These are phyloP conservation scores for Roridomyces roridus DNA, from an alignment of 768 basidiomycete genomes.

Conservation along the genomic window DNA sequence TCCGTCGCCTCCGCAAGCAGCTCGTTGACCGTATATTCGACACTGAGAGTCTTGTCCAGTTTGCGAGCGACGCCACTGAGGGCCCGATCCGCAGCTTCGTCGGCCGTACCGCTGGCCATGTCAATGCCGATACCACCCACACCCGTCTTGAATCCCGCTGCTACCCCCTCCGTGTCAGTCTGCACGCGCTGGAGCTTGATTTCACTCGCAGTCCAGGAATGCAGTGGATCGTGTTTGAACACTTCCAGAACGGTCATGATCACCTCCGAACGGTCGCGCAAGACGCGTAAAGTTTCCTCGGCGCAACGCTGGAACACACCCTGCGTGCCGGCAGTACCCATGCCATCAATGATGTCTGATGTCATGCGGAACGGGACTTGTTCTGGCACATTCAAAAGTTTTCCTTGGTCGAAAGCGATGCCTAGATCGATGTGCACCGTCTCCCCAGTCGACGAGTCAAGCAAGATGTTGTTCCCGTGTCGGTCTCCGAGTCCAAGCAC, in stretches of 20 bases:
- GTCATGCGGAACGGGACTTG: conserved; percentile 95
- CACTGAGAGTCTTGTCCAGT: conserved; percentile 83
- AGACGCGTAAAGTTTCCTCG: conserved; percentile 92
- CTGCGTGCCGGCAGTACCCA: conserved; percentile 88
- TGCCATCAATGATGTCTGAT: conserved; percentile 90
- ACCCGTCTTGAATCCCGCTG: conserved; percentile 27
- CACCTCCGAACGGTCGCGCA: conserved; percentile 83
- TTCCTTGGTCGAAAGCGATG: conserved; percentile 97
- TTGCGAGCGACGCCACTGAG: conserved; percentile 81
- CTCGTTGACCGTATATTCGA: conserved; percentile 93
- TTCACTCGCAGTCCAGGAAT: conserved; percentile 88
- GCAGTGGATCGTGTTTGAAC: conserved; percentile 95
- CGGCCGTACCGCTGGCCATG: conserved; percentile 68
- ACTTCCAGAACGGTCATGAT: conserved; percentile 96
- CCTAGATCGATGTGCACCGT: conserved; percentile 96
- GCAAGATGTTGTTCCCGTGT: conserved; percentile 89
- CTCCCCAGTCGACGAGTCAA: conserved; percentile 85
- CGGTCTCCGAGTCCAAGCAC: conserved; percentile 92
- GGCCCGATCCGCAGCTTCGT: conserved; percentile 91
- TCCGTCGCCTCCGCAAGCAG: conserved; percentile 91
- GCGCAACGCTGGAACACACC: conserved; percentile 96
- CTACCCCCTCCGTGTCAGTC: conserved; percentile 38
- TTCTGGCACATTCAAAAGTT: conserved; percentile 79
- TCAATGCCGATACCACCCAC: conserved; percentile 60
- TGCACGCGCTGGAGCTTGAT: conserved; percentile 74